Evolutionary conservation across 805 yeast genomes (phyloP), one percentile per base, ranked within the genome.

Genomic region (Ogataea degrootiae): DNA sequence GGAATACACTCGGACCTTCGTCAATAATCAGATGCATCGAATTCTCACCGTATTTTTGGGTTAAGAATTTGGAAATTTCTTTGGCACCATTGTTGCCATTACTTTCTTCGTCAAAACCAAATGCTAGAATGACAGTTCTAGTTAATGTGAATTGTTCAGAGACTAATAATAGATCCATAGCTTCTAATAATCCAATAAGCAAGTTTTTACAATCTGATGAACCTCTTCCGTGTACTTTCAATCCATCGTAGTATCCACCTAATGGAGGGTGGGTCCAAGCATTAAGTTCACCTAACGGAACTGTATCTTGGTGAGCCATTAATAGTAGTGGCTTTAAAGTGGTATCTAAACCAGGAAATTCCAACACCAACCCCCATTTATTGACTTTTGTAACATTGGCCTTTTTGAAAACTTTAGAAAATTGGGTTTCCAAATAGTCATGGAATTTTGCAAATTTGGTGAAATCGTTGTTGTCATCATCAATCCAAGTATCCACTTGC

Each of bases 81-180:
- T 60, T 59, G 16, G 92, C 92, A 43, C 89, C 88, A 2, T 70
- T 60, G n/a, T 53, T 47, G 4, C 94, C 92, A 36, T 78, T 72
- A 39, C 76, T 73, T 60, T 87, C 96, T 66, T 87, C 96, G 58
- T 87, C 95, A 55, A 79, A 84, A 2, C 95, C 95, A 57, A 82
- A 77, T 0, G 85, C 79, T 3, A 83, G 62, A 9, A 87, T 51
- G 5, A 85, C 62, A 2, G 87, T 73, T 65, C 95, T 76, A 46
- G 70, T 62, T n/a, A 91, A 89, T 42, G 60, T 46, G 66, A 72
- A 85, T 1, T 74, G 82, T 29, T 72, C 70, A 34, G 66, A 57
- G 35, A 86, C 60, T 39, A 85, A 66, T 43, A 68, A 64, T 59
- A 26, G 11, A 26, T 83, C 87, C 12, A 80, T 64, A 4, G 88